Percentiles rank a stretch among this genome's conserved stretches.
These are phyloP conservation scores for Talaromyces proteolyticus DNA, from an alignment of 495 filamentous ascomycete genomes.

Conservation along the genomic window DNA sequence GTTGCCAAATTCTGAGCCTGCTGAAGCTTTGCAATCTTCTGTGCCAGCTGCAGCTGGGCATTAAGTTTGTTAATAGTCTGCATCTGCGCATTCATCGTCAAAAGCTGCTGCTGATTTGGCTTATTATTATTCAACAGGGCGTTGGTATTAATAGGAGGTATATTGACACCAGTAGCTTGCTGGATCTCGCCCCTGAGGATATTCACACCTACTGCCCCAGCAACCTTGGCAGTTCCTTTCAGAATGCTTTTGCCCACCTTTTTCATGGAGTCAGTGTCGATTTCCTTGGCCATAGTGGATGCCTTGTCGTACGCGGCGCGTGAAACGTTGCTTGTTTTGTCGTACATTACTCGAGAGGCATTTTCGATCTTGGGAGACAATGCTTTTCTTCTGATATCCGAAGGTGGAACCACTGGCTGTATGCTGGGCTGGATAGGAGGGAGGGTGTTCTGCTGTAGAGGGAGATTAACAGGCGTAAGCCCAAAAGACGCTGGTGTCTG, in stretches of 20 bases:
- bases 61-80: background rate
- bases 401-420: background rate
- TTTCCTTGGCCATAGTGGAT: constrained; percentile 1
- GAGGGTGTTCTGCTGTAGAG: background rate
- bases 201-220: background rate
- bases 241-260: background rate
- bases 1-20: background rate
- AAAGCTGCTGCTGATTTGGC: constrained; percentile 2
- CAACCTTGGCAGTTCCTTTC: background rate
- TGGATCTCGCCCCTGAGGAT: background rate
- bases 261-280: constrained; percentile 4
- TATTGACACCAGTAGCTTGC: background rate
- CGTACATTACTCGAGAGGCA: background rate
- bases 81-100: background rate
- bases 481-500: background rate
- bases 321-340: background rate
- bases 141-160: background rate
- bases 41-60: constrained; percentile 1
- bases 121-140: background rate
- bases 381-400: constrained; percentile 1
- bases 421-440: constrained; percentile 1
- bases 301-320: constrained; percentile 1
- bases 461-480: background rate
- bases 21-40: constrained; percentile 3
- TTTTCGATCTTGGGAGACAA: background rate